A percentile compares a stretch with the other conserved stretches of the same genome.
phyloP scores from a whole-genome alignment of 345 rosid genomes.

The Corchorus capsularis region DNA sequence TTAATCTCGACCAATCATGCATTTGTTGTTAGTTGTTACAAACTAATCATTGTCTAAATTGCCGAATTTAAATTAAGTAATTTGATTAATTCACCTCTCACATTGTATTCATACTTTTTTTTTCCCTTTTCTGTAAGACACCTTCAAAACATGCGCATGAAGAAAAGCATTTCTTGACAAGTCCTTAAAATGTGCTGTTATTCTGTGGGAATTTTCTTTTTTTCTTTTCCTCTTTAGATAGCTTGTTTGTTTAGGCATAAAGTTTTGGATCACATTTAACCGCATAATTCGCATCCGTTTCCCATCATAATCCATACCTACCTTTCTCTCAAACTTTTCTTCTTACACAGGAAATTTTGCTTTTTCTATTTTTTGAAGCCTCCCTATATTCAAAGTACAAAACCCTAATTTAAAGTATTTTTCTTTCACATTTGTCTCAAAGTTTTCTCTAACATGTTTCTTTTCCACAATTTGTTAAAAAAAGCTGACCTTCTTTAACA shows the following conservation, averaged over 20 bases:
- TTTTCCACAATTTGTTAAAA: background rate
- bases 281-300: slow-evolving; percentile 17
- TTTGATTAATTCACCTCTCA: background rate
- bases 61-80: too few relatives aligned
- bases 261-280: slow-evolving; percentile 9
- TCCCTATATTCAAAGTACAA: too few relatives aligned
- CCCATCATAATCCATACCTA: background rate
- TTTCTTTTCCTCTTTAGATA: background rate
- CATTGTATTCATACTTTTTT: background rate
- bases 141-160: background rate
- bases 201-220: too few relatives aligned
- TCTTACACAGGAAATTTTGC: background rate
- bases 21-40: too few relatives aligned
- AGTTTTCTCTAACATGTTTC: background rate
- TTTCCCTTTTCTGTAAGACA: background rate
- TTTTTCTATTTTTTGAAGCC: too few relatives aligned
- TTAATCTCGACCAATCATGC: too few relatives aligned
- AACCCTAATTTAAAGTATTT: too few relatives aligned
- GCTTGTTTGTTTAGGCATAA: background rate
- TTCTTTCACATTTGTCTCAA: background rate
- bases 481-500: background rate
- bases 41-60: too few relatives aligned
- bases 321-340: background rate
- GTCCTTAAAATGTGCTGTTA: background rate
- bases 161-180: slow-evolving; percentile 12